phyloP scores from a whole-genome alignment of 768 basidiomycete genomes.

The Naganishia antarctica region DNA sequence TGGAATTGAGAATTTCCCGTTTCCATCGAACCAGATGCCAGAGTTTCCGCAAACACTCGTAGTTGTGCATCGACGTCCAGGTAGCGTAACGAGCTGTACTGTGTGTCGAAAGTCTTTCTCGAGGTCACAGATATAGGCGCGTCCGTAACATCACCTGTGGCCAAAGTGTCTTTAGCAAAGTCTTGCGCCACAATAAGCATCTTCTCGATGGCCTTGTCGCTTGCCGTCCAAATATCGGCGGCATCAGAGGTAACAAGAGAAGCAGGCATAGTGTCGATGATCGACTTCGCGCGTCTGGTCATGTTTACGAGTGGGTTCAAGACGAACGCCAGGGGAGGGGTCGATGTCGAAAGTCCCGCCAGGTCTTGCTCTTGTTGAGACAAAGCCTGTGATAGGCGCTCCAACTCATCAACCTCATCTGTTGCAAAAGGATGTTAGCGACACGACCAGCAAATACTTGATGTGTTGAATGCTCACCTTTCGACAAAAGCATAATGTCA shows the following conservation, averaged over 20 bases:
- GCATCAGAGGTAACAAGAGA: conserved; percentile 5
- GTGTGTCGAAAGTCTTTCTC: conserved; percentile 56
- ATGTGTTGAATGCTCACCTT: neutral
- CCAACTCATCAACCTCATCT: neutral
- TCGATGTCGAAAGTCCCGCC: neutral
- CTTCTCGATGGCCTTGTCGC: conserved; percentile 56
- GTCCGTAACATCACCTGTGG: neutral
- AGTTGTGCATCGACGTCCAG: conserved; percentile 53
- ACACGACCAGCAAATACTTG: neutral
- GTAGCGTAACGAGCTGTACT: conserved; percentile 54
- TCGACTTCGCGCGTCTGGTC: neutral
- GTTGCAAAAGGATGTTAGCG: neutral
- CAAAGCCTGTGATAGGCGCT: neutral
- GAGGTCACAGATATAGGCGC: conserved; percentile 33
- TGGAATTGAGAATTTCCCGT: conserved; percentile 38
- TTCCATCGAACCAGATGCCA: conserved; percentile 19
- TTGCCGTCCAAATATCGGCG: conserved; percentile 31
- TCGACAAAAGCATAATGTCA: conserved; percentile 8
- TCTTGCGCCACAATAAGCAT: conserved; percentile 66
- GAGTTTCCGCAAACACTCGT: conserved; percentile 34
- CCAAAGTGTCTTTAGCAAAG: conserved; percentile 43
- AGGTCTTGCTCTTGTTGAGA: neutral
- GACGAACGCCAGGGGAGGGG: neutral
- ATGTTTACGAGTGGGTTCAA: neutral
- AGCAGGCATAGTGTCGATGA: conserved; percentile 5